A percentile compares a stretch with the other conserved stretches of the same genome.
Evolutionary conservation across 1,284 basidiomycete genomes (phyloP).

Genomic region (Ganoderma sp.): DNA sequence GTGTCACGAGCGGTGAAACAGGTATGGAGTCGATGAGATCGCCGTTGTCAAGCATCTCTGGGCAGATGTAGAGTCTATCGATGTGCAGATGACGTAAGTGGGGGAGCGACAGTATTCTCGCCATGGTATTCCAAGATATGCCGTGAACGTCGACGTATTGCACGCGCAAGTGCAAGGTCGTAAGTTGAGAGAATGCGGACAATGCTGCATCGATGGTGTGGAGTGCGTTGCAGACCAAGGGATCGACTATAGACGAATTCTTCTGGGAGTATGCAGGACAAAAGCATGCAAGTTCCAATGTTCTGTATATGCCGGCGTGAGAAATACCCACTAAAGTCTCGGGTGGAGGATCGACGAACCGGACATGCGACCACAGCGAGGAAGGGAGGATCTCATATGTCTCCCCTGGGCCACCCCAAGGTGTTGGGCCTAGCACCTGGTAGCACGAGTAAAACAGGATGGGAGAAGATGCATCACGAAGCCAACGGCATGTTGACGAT

Average conservation of each 20-base stretch:
- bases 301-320: too few species aligned
- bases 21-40: too few species aligned
- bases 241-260: neutral
- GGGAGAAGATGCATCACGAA: neutral
- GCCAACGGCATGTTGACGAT: neutral
- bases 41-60: too few species aligned
- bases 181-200: neutral
- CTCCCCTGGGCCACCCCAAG: too few species aligned
- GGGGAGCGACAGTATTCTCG: neutral
- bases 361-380: neutral
- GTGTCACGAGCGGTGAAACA: too few species aligned
- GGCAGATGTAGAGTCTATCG: neutral
- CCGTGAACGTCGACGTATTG: neutral
- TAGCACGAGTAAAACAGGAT: too few species aligned
- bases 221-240: neutral
- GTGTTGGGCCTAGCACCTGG: too few species aligned
- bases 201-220: neutral
- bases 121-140: neutral
- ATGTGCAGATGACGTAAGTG: neutral
- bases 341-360: neutral
- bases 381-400: too few species aligned
- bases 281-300: too few species aligned
- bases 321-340: too few species aligned
- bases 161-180: neutral
- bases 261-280: too few species aligned